Conservation (phyloP, 345 rosid species). For the Cardamine chenopodiifolia region DNA sequence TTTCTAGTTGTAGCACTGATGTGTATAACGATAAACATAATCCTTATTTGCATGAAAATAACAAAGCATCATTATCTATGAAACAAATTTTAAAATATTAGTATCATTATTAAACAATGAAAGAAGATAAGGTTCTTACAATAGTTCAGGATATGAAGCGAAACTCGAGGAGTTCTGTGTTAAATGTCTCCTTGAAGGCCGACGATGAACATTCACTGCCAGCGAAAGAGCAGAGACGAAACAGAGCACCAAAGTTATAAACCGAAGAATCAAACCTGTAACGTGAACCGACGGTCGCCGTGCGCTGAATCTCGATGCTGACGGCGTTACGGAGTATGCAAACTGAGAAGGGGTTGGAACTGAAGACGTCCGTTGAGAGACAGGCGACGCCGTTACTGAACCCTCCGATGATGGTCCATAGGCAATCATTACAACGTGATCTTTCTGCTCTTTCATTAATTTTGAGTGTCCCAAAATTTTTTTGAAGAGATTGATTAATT, state of each 20-base stretch:
- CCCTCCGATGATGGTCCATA: constrained; percentile 47
- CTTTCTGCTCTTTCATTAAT: constrained; percentile 36
- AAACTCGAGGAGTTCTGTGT: constrained; percentile 49
- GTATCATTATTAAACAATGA: neutral
- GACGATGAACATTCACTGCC: constrained; percentile 43
- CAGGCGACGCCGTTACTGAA: constrained; percentile 48
- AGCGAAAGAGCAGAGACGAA: constrained; percentile 67
- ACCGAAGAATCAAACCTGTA: constrained; percentile 52
- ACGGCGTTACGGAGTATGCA: constrained; percentile 53
- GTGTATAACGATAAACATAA: neutral
- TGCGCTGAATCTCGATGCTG: constrained; percentile 39
- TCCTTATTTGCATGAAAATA: neutral
- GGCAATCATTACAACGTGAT: constrained; percentile 39
- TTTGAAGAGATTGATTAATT: constrained; percentile 8
- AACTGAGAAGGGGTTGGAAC: constrained; percentile 66
- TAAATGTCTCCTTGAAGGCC: constrained; percentile 39
- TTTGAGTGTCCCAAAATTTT: neutral
- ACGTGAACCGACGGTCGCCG: constrained; percentile 44
- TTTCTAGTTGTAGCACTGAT: neutral
- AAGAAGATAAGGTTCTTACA: constrained; percentile 52
- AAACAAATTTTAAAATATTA: neutral
- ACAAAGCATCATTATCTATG: constrained; percentile 11
- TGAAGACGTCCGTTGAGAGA: constrained; percentile 33
- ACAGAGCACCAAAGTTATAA: constrained; percentile 54
- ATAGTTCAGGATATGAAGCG: constrained; percentile 51